A percentile compares a stretch with the other conserved stretches of the same genome.
Evolutionary conservation across 2,329 filamentous ascomycete genomes (phyloP).

Genomic region (Endoconidiophora laricicola): DNA sequence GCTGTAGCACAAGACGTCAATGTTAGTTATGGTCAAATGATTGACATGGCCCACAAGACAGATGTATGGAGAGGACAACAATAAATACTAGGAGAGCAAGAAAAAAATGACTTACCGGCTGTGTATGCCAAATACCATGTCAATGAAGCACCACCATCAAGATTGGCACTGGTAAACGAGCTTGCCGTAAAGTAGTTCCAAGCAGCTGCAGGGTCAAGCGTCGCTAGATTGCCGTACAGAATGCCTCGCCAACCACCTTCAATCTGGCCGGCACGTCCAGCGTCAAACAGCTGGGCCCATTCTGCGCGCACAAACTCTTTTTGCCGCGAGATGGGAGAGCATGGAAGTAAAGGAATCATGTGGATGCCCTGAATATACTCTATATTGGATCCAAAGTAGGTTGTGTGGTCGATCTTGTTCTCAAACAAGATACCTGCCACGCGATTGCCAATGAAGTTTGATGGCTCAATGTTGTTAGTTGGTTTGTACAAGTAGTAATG

Average conservation of each 20-base stretch:
- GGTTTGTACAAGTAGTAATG: constrained; percentile 68
- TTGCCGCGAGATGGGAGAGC: constrained; percentile 49
- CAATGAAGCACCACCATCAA: constrained; percentile 68
- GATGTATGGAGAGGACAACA: neutral
- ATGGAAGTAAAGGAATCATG: constrained; percentile 62
- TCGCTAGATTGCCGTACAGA: constrained; percentile 65
- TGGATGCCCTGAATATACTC: constrained; percentile 67
- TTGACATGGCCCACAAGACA: neutral
- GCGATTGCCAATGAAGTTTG: constrained; percentile 67
- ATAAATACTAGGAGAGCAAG: neutral
- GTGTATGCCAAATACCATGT: constrained; percentile 75
- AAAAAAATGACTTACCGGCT: constrained; percentile 40
- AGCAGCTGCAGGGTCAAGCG: constrained; percentile 51
- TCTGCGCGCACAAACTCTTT: constrained; percentile 61
- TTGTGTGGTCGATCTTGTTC: constrained; percentile 88
- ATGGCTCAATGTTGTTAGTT: constrained; percentile 53
- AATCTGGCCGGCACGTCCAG: constrained; percentile 46
- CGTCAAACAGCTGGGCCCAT: constrained; percentile 63
- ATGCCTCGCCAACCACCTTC: constrained; percentile 74
- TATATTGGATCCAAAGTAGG: constrained; percentile 62
- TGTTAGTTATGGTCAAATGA: neutral
- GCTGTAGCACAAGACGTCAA: neutral
- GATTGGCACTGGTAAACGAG: constrained; percentile 48
- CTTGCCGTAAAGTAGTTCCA: constrained; percentile 58
- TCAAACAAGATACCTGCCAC: constrained; percentile 62